These are phyloP conservation scores for Ceratocystis smalleyi DNA, from an alignment of 2,329 filamentous ascomycete genomes.

Conservation along the genomic window DNA sequence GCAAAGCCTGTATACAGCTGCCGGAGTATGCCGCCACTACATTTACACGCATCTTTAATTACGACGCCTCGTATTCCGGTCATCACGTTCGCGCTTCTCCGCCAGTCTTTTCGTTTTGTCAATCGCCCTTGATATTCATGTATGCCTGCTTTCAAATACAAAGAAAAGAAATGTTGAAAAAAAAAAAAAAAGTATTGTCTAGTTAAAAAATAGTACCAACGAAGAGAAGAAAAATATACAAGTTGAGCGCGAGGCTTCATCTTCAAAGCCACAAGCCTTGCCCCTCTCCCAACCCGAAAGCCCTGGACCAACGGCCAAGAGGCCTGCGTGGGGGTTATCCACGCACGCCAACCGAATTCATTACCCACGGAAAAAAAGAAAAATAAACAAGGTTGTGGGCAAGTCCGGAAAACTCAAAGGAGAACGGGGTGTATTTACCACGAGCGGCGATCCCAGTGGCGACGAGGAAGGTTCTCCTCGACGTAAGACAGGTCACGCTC, in stretches of 20 bases:
- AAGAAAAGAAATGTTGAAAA: conserved; percentile 4
- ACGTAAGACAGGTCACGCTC: conserved; percentile 11
- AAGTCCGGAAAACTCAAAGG: neutral
- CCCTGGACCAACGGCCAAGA: neutral
- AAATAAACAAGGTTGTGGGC: neutral
- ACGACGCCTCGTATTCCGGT: neutral
- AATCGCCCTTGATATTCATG: conserved; percentile 7
- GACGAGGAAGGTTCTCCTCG: conserved; percentile 3
- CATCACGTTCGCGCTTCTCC: neutral
- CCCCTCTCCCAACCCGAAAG: neutral
- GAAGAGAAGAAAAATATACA: conserved; percentile 9
- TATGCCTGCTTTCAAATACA: neutral
- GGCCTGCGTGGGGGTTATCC: neutral
- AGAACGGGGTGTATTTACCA: conserved; percentile 6
- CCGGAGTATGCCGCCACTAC: too few relatives aligned
- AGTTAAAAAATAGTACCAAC: conserved; percentile 6
- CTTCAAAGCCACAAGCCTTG: neutral
- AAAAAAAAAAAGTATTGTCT: conserved; percentile 4
- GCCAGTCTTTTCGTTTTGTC: neutral
- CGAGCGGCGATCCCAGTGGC: conserved; percentile 15
- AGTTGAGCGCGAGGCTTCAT: neutral
- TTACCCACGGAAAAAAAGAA: neutral
- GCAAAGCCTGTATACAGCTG: neutral
- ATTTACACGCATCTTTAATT: neutral
- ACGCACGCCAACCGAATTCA: neutral